Conservation (phyloP, 179 eudicot genomes). For the Drosera spatulata region DNA sequence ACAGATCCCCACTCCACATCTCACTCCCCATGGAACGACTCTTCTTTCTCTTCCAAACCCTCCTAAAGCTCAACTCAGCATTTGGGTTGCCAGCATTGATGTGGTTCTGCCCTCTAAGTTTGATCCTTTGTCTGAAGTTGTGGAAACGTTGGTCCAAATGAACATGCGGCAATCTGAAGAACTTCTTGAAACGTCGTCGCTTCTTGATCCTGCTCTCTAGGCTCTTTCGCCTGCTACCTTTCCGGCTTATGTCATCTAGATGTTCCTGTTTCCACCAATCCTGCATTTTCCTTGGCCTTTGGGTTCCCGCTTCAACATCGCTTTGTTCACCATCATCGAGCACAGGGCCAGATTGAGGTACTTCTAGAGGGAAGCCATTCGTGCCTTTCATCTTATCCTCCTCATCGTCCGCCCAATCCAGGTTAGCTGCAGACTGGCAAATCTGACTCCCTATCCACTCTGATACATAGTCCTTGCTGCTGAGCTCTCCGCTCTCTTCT, state of each 20-base stretch:
- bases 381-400: slow-evolving; percentile 22
- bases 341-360: slow-evolving; percentile 8
- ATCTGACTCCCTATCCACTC: slow-evolving; percentile 99
- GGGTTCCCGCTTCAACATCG: slow-evolving; percentile 16
- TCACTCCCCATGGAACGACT: slow-evolving; percentile 59
- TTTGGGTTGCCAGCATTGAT: slow-evolving; percentile 17
- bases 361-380: slow-evolving; percentile 17
- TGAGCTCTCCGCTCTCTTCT: slow-evolving; percentile 69
- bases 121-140: slow-evolving; percentile 22
- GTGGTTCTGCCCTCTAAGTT: slow-evolving; percentile 10
- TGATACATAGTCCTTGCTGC: slow-evolving; percentile 74
- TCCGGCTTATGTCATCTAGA: slow-evolving; percentile 55
- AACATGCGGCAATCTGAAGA: slow-evolving; percentile 39
- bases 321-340: slow-evolving; percentile 12
- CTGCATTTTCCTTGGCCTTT: slow-evolving; percentile 67
- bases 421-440: slow-evolving; percentile 26
- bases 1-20: slow-evolving; percentile 82
- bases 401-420: slow-evolving; percentile 53
- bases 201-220: slow-evolving; percentile 37
- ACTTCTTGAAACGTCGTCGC: slow-evolving; percentile 11
- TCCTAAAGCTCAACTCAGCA: slow-evolving; percentile 50
- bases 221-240: slow-evolving; percentile 33
- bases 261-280: slow-evolving; percentile 99
- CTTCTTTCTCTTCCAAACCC: slow-evolving; percentile 37
- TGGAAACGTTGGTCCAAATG: slow-evolving; percentile 30